phyloP scores from a whole-genome alignment of 306 rosid species.

The Prinsepia uniflora region DNA sequence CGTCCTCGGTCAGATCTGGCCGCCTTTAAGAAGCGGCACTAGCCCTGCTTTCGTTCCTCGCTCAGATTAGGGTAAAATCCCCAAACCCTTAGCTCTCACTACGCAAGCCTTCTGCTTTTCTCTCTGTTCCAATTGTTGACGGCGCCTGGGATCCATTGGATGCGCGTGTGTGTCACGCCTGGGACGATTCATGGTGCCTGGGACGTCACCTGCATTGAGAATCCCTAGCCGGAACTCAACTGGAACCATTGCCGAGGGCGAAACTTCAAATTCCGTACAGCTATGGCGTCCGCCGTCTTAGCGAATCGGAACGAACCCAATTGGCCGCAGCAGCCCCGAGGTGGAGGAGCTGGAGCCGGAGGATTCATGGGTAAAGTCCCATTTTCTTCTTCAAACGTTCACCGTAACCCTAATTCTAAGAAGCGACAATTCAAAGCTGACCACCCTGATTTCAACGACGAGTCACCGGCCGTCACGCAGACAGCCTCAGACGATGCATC shows the following conservation, averaged over 20 bases:
- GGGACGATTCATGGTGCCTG: conserved; percentile 36
- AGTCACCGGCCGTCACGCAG: conserved; percentile 45
- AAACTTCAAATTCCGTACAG: conserved; percentile 20
- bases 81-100: conserved; percentile 42
- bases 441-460: conserved; percentile 25
- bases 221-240: conserved; percentile 40
- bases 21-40: conserved; percentile 75
- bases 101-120: background rate
- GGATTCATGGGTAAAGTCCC: conserved; percentile 89
- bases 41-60: conserved; percentile 49
- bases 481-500: conserved; percentile 82
- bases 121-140: background rate
- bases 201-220: conserved; percentile 35
- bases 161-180: conserved; percentile 30
- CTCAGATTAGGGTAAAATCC: conserved; percentile 67
- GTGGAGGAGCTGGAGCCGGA: conserved; percentile 56
- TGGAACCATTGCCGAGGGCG: conserved; percentile 26
- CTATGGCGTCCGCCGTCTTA: conserved; percentile 83
- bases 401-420: conserved; percentile 52
- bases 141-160: conserved; percentile 31
- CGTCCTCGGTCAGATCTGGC: conserved; percentile 69
- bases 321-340: conserved; percentile 63
- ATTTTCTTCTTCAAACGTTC: conserved; percentile 48
- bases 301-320: conserved; percentile 67
- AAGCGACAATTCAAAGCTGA: conserved; percentile 39